These are phyloP conservation scores for Parachaetomium inaequale DNA, from an alignment of 495 filamentous ascomycete genomes.

Conservation along the genomic window DNA sequence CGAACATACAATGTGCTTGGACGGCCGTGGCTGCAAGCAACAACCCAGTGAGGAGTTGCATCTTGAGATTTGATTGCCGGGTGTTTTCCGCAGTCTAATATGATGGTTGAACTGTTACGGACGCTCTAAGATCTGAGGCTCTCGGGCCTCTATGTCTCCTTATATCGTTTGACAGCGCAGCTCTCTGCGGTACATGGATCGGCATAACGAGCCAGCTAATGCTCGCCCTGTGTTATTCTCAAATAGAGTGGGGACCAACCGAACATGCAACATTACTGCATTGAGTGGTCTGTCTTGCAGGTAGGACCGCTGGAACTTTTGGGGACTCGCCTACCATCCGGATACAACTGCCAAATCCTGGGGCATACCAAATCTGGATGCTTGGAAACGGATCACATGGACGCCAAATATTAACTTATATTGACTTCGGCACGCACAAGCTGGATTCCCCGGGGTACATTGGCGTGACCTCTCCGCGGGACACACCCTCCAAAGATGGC, in stretches of 20 bases:
- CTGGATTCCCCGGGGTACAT: background rate
- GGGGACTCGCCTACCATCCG: slow-evolving; percentile 7
- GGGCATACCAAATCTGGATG: background rate
- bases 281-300: background rate
- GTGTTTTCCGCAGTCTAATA: background rate
- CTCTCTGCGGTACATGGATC: background rate
- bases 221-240: background rate
- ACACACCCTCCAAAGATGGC: background rate
- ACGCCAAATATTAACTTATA: slow-evolving; percentile 11
- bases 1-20: slow-evolving; percentile 35
- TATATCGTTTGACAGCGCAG: background rate
- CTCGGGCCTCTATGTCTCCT: background rate
- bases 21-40: slow-evolving; percentile 31
- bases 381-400: background rate
- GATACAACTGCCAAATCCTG: slow-evolving; percentile 15
- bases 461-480: background rate
- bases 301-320: background rate
- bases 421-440: background rate
- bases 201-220: background rate
- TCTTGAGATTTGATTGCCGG: background rate
- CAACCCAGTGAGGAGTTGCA: slow-evolving; percentile 25
- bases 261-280: background rate
- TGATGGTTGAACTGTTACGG: background rate
- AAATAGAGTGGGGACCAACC: background rate
- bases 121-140: background rate